Evolutionary conservation across 768 basidiomycete species (phyloP).

Genomic region (Tephrocybe sp.): DNA sequence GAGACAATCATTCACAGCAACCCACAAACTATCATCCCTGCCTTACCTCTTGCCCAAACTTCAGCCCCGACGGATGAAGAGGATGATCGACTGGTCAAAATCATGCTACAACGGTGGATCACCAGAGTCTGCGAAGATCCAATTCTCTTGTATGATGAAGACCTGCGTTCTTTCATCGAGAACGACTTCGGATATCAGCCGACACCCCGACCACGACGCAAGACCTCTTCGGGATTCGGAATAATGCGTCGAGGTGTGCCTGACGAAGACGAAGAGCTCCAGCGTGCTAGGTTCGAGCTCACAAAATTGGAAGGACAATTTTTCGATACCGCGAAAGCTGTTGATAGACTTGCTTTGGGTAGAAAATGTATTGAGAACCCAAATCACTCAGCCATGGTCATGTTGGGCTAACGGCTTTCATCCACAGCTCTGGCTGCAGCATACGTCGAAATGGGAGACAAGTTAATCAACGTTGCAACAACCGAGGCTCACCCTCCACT

Average conservation of each 20-base stretch:
- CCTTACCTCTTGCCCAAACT: constrained; percentile 93
- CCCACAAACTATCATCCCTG: constrained; percentile 95
- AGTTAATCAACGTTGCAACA: constrained; percentile 83
- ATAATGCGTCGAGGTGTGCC: constrained; percentile 79
- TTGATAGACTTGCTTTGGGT: constrained; percentile 81
- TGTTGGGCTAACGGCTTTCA: constrained; percentile 3
- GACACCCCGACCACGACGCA: constrained; percentile 72
- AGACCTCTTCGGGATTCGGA: constrained; percentile 71
- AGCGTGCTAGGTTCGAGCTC: constrained; percentile 86
- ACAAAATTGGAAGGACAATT: constrained; percentile 92
- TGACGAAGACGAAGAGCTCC: constrained; percentile 93
- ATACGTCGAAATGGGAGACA: constrained; percentile 92
- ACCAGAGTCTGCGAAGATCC: constrained; percentile 91
- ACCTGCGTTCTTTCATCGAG: constrained; percentile 92
- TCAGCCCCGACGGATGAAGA: constrained; percentile 98
- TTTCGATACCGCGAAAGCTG: constrained; percentile 87
- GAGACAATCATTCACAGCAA: constrained; percentile 87
- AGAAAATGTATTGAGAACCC: constrained; percentile 62
- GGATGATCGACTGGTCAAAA: constrained; percentile 93
- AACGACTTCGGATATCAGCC: constrained; percentile 97
- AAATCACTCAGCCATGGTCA: not conserved
- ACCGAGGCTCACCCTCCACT: constrained; percentile 87
- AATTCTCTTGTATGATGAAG: constrained; percentile 87
- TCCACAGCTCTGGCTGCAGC: constrained; percentile 68
- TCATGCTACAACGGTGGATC: constrained; percentile 95